A percentile compares a stretch with the other conserved stretches of the same genome.
Conservation (phyloP, 139 green algal genomes). For the Chlorella sp. region DNA sequence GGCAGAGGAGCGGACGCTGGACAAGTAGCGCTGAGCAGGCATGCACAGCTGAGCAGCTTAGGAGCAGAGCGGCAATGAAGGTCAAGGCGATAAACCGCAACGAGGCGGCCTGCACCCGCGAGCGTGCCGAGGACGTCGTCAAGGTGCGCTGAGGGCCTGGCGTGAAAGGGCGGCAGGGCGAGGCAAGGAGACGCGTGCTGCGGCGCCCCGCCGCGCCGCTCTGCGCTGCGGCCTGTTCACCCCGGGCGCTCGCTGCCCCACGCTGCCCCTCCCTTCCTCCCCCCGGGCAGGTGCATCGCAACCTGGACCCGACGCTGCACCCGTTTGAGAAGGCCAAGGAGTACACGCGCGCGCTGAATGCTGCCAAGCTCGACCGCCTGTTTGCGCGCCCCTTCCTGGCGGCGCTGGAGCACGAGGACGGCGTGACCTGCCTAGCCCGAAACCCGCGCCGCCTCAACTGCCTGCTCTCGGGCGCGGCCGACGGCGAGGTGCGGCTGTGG, state of each 20-base stretch:
- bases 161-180: no score
- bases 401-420: constrained; percentile 88
- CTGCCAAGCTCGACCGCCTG: constrained; percentile 91
- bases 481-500: constrained; percentile 82
- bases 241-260: no score
- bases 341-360: constrained; percentile 91
- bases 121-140: constrained; percentile 77
- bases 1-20: no score
- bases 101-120: constrained; percentile 81
- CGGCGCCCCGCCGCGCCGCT: no score
- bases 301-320: constrained; percentile 90
- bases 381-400: constrained; percentile 98
- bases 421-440: constrained; percentile 82
- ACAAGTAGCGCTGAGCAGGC: no score
- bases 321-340: constrained; percentile 93
- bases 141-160: no score
- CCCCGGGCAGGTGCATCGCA: constrained; percentile 87
- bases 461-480: constrained; percentile 70
- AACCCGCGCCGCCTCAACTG: constrained; percentile 80
- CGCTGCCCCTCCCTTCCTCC: no score
- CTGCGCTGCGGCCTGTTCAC: no score
- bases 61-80: constrained; percentile 71
- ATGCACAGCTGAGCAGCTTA: background rate
- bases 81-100: constrained; percentile 89
- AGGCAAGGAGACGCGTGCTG: no score